phyloP scores from a whole-genome alignment of 1,139 yeast species.

The Suhomyces yuchorum region DNA sequence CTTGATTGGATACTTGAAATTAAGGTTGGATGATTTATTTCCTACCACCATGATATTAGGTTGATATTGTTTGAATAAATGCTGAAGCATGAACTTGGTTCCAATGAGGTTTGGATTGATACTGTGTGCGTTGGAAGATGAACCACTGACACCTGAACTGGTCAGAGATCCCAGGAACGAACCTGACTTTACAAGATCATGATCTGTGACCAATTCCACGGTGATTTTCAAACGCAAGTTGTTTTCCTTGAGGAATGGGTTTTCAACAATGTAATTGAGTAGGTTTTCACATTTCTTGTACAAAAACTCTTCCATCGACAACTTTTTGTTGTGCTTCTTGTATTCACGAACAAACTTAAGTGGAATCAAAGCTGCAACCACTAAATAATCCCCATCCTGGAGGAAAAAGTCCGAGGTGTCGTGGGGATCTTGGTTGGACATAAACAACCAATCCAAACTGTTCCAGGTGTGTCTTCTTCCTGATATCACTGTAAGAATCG shows the following conservation, averaged over 20 bases:
- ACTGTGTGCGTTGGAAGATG: background rate
- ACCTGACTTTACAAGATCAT: constrained; percentile 9
- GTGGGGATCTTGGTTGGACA: constrained; percentile 15
- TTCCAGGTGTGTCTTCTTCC: constrained; percentile 53
- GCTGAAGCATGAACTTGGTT: constrained; percentile 39
- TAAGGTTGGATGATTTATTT: constrained; percentile 42
- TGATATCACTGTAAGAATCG: constrained; percentile 40
- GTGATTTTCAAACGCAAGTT: constrained; percentile 49
- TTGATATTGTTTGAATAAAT: constrained; percentile 44
- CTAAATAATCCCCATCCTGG: constrained; percentile 41
- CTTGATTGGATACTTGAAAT: constrained; percentile 46
- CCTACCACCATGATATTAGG: constrained; percentile 41
- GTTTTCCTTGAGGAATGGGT: constrained; percentile 23
- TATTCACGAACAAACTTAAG: constrained; percentile 26
- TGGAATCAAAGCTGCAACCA: constrained; percentile 44
- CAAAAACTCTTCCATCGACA: constrained; percentile 31
- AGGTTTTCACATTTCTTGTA: constrained; percentile 43
- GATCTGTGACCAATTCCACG: constrained; percentile 50
- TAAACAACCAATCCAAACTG: constrained; percentile 42
- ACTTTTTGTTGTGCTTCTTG: constrained; percentile 7
- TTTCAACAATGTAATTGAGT: constrained; percentile 39
- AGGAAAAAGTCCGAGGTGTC: constrained; percentile 23
- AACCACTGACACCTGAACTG: background rate
- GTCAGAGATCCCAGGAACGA: constrained; percentile 8
- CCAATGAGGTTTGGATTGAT: constrained; percentile 20